phyloP scores from a whole-genome alignment of 176 grass and related monocot genomes.

The Phragmites australis region DNA sequence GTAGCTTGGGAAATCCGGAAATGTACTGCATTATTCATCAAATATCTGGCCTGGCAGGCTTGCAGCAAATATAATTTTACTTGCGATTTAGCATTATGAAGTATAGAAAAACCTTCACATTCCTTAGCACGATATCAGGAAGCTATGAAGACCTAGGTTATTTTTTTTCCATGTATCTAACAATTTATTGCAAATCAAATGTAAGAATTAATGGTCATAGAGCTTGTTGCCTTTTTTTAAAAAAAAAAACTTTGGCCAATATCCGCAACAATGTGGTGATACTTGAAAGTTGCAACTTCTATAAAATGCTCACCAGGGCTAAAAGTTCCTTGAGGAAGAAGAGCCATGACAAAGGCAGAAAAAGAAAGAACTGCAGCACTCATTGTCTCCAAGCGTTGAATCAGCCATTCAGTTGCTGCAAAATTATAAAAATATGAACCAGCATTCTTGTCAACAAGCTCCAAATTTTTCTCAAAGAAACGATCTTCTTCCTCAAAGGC shows the following conservation, averaged over 20 bases:
- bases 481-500: constrained; percentile 80
- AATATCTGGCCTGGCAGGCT: neutral
- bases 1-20: neutral
- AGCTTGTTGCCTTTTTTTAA: neutral
- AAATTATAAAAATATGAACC: constrained; percentile 86
- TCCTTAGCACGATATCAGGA: constrained; percentile 11
- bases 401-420: constrained; percentile 83
- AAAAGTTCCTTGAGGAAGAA: constrained; percentile 86
- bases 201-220: constrained; percentile 8
- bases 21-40: constrained; percentile 7
- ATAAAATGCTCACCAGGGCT: constrained; percentile 56
- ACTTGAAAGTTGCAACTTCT: neutral
- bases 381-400: constrained; percentile 80
- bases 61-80: neutral
- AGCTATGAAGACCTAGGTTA: neutral
- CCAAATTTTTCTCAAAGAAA: constrained; percentile 77
- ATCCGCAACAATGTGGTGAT: constrained; percentile 10
- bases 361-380: constrained; percentile 70
- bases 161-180: neutral
- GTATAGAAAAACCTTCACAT: neutral
- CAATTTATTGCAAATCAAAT: constrained; percentile 2
- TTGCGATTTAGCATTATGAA: neutral
- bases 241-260: neutral
- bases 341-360: constrained; percentile 73
- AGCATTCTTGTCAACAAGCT: constrained; percentile 83